A percentile compares a stretch with the other conserved stretches of the same genome.
Conservation (phyloP, 2,329 filamentous ascomycete genomes). For the Ophiostoma novo-ulmi region DNA sequence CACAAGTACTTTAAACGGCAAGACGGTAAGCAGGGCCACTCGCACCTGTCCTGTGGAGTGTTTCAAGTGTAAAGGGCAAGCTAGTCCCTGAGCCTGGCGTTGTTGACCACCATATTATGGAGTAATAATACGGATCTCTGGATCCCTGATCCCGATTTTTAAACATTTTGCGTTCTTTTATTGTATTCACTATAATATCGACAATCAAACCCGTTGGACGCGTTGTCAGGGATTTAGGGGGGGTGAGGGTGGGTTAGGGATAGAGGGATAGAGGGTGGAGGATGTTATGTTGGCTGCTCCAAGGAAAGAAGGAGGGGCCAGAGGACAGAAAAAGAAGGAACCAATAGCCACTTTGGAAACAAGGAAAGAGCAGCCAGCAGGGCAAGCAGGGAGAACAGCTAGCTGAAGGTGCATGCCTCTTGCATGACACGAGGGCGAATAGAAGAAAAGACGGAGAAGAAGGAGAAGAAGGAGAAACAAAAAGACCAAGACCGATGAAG, state of each 20-base stretch:
- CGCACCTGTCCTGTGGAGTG: not conserved
- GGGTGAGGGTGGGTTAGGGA: not conserved
- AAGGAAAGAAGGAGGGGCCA: no score
- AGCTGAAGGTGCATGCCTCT: not conserved
- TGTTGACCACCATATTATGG: no score
- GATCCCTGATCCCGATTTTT: not conserved
- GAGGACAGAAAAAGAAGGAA: not conserved
- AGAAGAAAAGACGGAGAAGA: no score
- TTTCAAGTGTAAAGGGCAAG: not conserved
- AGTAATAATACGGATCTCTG: not conserved
- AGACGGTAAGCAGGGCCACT: not conserved
- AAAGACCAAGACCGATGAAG: no score
- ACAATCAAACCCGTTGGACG: not conserved
- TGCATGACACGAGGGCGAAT: not conserved
- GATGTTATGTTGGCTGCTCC: no score
- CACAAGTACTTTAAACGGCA: not conserved
- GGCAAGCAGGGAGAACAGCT: not conserved
- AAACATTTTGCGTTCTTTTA: not conserved
- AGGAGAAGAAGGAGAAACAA: no score
- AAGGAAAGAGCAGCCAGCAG: not conserved
- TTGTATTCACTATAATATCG: not conserved
- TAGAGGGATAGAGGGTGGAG: not conserved
- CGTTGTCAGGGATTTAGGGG: not conserved
- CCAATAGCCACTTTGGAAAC: not conserved
- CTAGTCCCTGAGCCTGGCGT: not conserved